Conservation (phyloP, 208 protist species). For the Trypanosoma boissoni region DNA sequence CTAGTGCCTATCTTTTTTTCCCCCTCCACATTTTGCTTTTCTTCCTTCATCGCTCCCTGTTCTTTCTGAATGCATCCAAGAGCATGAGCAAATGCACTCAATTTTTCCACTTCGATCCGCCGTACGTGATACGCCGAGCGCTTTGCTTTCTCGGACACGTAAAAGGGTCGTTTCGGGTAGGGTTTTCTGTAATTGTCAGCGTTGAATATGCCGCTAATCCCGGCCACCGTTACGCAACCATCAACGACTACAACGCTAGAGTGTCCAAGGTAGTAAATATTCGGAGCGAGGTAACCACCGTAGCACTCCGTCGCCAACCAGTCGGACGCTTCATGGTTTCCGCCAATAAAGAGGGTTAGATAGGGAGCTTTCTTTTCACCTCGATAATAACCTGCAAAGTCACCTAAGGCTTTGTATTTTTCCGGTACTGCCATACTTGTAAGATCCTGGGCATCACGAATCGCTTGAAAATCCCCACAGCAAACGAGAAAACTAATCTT, state of each 20-base stretch:
- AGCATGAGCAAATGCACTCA: constrained; percentile 42
- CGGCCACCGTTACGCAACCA: constrained; percentile 60
- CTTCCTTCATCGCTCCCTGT: not conserved
- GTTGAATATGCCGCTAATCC: constrained; percentile 91
- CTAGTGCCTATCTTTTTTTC: not conserved
- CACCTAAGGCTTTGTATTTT: constrained; percentile 93
- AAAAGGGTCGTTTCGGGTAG: constrained; percentile 65
- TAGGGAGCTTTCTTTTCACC: constrained; percentile 90
- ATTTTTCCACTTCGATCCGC: constrained; percentile 81
- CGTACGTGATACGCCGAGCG: constrained; percentile 87
- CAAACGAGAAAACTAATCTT: constrained; percentile 97
- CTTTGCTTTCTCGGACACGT: constrained; percentile 50
- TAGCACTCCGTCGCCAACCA: constrained; percentile 94
- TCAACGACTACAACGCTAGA: constrained; percentile 91
- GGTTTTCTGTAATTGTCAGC: constrained; percentile 64
- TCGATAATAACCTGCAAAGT: constrained; percentile 96
- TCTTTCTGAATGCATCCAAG: constrained; percentile 16
- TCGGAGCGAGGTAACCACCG: constrained; percentile 96
- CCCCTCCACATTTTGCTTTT: not conserved
- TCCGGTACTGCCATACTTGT: constrained; percentile 92
- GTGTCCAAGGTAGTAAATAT: constrained; percentile 98
- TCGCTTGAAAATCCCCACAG: constrained; percentile 98
- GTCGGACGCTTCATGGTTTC: constrained; percentile 98
- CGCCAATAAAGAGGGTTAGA: constrained; percentile 98
- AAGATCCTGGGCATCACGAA: constrained; percentile 93